phyloP scores from a whole-genome alignment of 2,329 filamentous ascomycete genomes.

The Fusarium albidum region DNA sequence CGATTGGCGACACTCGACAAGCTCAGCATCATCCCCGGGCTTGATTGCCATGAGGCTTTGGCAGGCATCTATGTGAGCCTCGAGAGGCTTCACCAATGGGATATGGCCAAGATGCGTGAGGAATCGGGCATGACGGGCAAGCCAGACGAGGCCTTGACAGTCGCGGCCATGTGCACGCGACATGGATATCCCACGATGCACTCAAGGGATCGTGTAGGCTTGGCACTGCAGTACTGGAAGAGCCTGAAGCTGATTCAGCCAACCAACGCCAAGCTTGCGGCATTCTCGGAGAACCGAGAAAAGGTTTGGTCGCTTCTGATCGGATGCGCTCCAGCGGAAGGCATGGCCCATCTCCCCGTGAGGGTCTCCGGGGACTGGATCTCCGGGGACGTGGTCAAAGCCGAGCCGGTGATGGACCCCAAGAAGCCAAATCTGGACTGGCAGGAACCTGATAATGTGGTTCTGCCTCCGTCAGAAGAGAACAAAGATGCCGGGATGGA shows the following conservation, averaged over 20 bases:
- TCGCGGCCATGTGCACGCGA: conserved; percentile 71
- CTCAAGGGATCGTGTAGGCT: conserved; percentile 69
- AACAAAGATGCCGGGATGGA: conserved; percentile 61
- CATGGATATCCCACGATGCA: conserved; percentile 79
- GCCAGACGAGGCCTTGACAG: conserved; percentile 58
- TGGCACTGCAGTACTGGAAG: conserved; percentile 82
- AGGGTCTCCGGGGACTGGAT: conserved; percentile 80
- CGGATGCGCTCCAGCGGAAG: conserved; percentile 64
- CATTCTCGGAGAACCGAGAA: conserved; percentile 50
- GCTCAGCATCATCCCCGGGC: conserved; percentile 70
- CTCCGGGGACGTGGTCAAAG: conserved; percentile 70
- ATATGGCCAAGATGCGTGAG: conserved; percentile 65
- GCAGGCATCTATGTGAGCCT: conserved; percentile 77
- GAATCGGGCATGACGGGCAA: conserved; percentile 55
- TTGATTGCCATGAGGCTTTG: conserved; percentile 82
- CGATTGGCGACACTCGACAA: conserved; percentile 74
- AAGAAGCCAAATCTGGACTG: conserved; percentile 68
- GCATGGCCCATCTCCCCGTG: conserved; percentile 63
- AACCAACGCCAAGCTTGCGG: conserved; percentile 46
- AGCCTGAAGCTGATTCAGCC: conserved; percentile 60
- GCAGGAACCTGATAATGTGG: conserved; percentile 74
- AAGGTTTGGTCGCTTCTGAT: conserved; percentile 74
- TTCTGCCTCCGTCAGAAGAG: conserved; percentile 58
- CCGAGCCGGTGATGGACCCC: conserved; percentile 52
- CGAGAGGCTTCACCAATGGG: conserved; percentile 74